phyloP scores from a whole-genome alignment of 495 filamentous ascomycete species.

The Xylaria sp. region DNA sequence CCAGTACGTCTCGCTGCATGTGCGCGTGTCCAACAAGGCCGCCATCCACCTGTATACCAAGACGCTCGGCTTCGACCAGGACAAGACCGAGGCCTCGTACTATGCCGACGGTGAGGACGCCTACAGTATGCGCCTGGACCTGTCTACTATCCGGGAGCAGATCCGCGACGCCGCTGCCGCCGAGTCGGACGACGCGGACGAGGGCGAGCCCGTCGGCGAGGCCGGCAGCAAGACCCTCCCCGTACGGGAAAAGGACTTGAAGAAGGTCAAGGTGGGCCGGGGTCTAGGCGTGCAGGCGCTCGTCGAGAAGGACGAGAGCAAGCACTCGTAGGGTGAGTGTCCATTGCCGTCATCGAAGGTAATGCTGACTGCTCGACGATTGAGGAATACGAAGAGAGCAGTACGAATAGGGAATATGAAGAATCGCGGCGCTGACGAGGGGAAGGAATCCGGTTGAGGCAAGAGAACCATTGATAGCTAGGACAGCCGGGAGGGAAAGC shows the following conservation, averaged over 20 bases:
- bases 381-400: no score
- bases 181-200: slow-evolving; percentile 50
- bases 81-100: slow-evolving; percentile 92
- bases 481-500: background rate
- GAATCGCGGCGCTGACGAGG: background rate
- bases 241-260: slow-evolving; percentile 45
- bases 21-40: slow-evolving; percentile 90
- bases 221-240: slow-evolving; percentile 43
- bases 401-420: no score
- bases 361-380: no score
- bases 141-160: slow-evolving; percentile 65
- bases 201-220: slow-evolving; percentile 55
- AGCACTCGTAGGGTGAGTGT: slow-evolving; percentile 39
- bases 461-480: background rate
- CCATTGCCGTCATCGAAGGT: background rate
- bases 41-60: slow-evolving; percentile 91
- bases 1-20: slow-evolving; percentile 92
- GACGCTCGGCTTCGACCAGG: slow-evolving; percentile 88
- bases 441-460: background rate
- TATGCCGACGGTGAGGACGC: slow-evolving; percentile 99
- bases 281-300: slow-evolving; percentile 82
- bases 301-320: slow-evolving; percentile 79
- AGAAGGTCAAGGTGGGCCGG: slow-evolving; percentile 79
- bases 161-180: slow-evolving; percentile 49
- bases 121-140: slow-evolving; percentile 88